Evolutionary conservation across 768 basidiomycete species (phyloP).

Genomic region (Boletus barrowsii): DNA sequence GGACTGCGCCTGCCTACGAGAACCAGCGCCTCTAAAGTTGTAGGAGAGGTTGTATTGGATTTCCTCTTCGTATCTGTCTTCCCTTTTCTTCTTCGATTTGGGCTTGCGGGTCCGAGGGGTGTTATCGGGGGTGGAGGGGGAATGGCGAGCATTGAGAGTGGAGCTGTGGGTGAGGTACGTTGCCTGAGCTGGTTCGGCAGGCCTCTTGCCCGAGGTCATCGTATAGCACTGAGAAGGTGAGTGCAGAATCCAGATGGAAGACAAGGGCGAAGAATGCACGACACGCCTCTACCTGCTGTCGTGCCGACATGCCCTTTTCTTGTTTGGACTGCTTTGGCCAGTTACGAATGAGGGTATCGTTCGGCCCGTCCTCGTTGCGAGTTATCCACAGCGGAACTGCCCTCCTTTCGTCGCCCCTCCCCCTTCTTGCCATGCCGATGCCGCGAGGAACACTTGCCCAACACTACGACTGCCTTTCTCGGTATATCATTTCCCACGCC

Average conservation of each 20-base stretch:
- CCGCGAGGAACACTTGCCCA: slow-evolving; percentile 28
- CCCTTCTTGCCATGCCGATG: slow-evolving; percentile 23
- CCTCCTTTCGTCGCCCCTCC: slow-evolving; percentile 11
- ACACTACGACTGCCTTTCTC: slow-evolving; percentile 21
- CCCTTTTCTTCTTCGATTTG: slow-evolving; percentile 45
- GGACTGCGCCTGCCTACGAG: slow-evolving; percentile 27
- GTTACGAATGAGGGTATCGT: slow-evolving; percentile 19
- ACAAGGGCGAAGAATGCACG: slow-evolving; percentile 37
- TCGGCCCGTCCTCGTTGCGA: slow-evolving; percentile 26
- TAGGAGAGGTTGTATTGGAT: slow-evolving; percentile 32
- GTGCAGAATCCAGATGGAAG: slow-evolving; percentile 34
- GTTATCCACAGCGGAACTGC: slow-evolving; percentile 20
- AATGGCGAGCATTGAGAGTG: slow-evolving; percentile 51
- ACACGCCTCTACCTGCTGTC: slow-evolving; percentile 37
- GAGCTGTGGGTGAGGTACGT: slow-evolving; percentile 57
- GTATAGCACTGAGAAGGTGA: slow-evolving; percentile 33
- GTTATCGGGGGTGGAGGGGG: slow-evolving; percentile 51
- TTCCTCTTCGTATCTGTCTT: slow-evolving; percentile 43
- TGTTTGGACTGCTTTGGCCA: slow-evolving; percentile 32
- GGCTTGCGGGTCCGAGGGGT: slow-evolving; percentile 38
- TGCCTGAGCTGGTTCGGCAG: slow-evolving; percentile 29
- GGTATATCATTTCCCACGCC: slow-evolving; percentile 18
- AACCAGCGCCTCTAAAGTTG: slow-evolving; percentile 29
- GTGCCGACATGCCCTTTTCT: slow-evolving; percentile 32
- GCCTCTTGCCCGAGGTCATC: slow-evolving; percentile 34